Conservation (phyloP, 2,329 filamentous ascomycete species). For the Ophiognomonia clavigignenti-juglandacearum region DNA sequence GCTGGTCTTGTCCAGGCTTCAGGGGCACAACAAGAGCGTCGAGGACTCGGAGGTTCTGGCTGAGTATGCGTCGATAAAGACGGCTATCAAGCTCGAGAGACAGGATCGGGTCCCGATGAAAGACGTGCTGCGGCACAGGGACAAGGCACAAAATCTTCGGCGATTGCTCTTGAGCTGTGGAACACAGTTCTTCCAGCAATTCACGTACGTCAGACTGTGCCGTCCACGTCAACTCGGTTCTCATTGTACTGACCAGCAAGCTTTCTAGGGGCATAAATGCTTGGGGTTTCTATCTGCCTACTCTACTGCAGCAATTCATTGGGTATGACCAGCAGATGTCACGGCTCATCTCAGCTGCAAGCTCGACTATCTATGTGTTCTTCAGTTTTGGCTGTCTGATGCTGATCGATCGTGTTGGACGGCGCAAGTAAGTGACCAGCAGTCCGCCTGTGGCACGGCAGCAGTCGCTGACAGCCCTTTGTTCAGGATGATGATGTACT, state of each 20-base stretch:
- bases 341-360: slow-evolving; percentile 51
- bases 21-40: slow-evolving; percentile 35
- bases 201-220: slow-evolving; percentile 28
- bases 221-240: too few relatives aligned
- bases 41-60: slow-evolving; percentile 24
- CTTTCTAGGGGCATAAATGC: slow-evolving; percentile 11
- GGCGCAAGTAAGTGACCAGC: slow-evolving; percentile 30
- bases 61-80: slow-evolving; percentile 32
- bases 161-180: slow-evolving; percentile 34
- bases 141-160: slow-evolving; percentile 32
- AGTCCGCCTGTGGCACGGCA: too few relatives aligned
- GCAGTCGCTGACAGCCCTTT: neutral
- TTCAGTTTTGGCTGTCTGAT: slow-evolving; percentile 31
- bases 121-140: slow-evolving; percentile 31
- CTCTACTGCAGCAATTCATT: slow-evolving; percentile 50
- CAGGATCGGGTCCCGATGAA: slow-evolving; percentile 26
- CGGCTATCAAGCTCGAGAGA: slow-evolving; percentile 30
- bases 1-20: slow-evolving; percentile 52
- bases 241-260: neutral
- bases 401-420: slow-evolving; percentile 35
- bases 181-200: slow-evolving; percentile 42
- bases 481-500: slow-evolving; percentile 34
- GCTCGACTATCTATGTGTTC: slow-evolving; percentile 32
- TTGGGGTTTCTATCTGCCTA: slow-evolving; percentile 41
- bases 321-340: slow-evolving; percentile 40